Base-by-base conservation (phyloP, 2,329 filamentous ascomycete genomes). In the Curvularia eragrostidis region DNA sequence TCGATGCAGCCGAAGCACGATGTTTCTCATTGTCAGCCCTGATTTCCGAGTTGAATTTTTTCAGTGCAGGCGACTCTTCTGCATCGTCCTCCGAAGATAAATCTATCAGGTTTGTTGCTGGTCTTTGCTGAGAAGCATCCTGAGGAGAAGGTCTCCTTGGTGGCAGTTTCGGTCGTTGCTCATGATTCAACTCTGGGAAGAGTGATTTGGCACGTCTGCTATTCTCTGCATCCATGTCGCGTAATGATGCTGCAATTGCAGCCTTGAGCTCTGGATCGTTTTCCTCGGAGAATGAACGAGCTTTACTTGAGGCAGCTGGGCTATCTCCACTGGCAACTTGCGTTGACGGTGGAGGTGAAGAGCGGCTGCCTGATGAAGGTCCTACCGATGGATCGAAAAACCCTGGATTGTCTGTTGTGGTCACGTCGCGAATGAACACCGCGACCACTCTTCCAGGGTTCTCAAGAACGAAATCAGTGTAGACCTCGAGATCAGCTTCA, bases 401-500 rank as follows among this genome's bases (percentile, higher is more conserved):
- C 0, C 86, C 86, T 12, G 86, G 82, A 46, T 81, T 82, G 36
- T 90, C 85, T 0, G 89, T 85, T 0, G 92, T 97, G 0, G 95
- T 99, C 21, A 99, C 91, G 76, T 99, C 95, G 54, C 96, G 86
- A 63, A 99, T 98, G 76, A 98, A 98, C 6, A 99, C 87, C 0
- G 88, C 95, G 28, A 93, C 80, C 2, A 99, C 88, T 26, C 91
- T 86, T 0, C 91, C 90, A 0, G 93, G 94, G 67, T 98, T 89
- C 2, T 91, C 87, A 32, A 94, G 72, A 0, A 90, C 93, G n/a
- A 97, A 85, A 62, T 99, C 95, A 0, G 93, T 97, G 71, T 99
- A 99, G 0, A 98, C 93, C 75, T 99, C 96, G 3, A 99, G 82
- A 77, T 99, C 96, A 7, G 94, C 95, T 77, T 99, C 95, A 36